phyloP scores from a whole-genome alignment of 2,329 filamentous ascomycete genomes.

The Albophoma yamanashiensis region DNA sequence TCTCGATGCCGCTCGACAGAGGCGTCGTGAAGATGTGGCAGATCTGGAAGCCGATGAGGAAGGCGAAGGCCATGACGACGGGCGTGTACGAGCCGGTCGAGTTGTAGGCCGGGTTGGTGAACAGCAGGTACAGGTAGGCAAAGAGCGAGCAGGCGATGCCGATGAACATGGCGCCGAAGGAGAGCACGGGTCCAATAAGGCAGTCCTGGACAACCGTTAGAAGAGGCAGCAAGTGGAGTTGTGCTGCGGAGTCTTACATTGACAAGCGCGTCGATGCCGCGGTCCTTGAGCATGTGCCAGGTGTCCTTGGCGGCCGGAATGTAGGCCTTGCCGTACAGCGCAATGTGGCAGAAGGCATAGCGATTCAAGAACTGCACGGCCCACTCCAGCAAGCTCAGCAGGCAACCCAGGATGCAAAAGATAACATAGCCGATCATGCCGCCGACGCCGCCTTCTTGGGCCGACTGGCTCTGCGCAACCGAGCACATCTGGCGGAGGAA shows the following conservation, averaged over 20 bases:
- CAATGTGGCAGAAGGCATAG: conserved; percentile 88
- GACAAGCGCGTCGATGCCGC: conserved; percentile 80
- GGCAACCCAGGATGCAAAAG: conserved; percentile 66
- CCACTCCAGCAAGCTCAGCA: conserved; percentile 75
- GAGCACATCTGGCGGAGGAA: conserved; percentile 73
- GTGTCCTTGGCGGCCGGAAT: conserved; percentile 80
- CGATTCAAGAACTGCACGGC: conserved; percentile 80
- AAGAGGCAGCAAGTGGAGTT: background rate
- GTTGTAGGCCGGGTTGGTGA: conserved; percentile 76
- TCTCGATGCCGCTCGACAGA: conserved; percentile 78
- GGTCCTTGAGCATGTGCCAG: conserved; percentile 84
- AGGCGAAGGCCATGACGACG: conserved; percentile 73
- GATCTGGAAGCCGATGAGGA: conserved; percentile 84
- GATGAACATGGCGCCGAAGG: conserved; percentile 73
- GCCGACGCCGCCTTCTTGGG: conserved; percentile 60
- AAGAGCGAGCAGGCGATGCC: conserved; percentile 73
- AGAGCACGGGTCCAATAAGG: conserved; percentile 62
- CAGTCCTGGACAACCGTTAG: conserved; percentile 45
- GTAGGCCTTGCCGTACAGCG: conserved; percentile 84
- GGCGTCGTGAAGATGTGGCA: conserved; percentile 85
- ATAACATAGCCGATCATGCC: conserved; percentile 55
- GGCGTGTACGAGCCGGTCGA: conserved; percentile 54
- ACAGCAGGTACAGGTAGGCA: conserved; percentile 76
- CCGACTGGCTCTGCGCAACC: conserved; percentile 53
- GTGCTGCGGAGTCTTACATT: conserved; percentile 36